Evolutionary conservation across 2,329 filamentous ascomycete species (phyloP).

Genomic region (Penicillium sp.): DNA sequence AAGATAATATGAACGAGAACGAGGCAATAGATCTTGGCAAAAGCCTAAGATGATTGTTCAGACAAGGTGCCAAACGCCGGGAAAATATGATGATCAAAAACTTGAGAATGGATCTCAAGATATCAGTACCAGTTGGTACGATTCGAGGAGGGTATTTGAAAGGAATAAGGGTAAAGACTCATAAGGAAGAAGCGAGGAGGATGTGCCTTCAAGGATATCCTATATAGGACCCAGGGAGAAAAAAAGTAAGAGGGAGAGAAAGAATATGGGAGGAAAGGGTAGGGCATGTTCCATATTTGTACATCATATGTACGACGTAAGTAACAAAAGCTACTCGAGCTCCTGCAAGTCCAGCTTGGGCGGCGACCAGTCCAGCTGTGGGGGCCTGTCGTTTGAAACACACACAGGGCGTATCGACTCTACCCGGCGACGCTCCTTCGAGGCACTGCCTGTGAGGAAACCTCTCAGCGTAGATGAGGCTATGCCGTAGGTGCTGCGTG

Average conservation of each 20-base stretch:
- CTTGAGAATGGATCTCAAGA: slow-evolving; percentile 2
- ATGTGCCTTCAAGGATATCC: not conserved
- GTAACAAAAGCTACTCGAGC: slow-evolving; percentile 19
- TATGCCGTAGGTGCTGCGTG: slow-evolving; percentile 35
- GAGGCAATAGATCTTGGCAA: not conserved
- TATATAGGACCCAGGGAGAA: not conserved
- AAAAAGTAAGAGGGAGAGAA: not conserved
- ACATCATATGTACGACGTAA: slow-evolving; percentile 7
- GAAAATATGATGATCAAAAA: not conserved
- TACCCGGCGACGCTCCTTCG: slow-evolving; percentile 30
- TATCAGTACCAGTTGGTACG: slow-evolving; percentile 13
- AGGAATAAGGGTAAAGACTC: not conserved
- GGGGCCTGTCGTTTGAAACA: slow-evolving; percentile 34
- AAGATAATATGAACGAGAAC: not conserved
- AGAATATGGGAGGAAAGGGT: not conserved
- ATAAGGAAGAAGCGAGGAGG: not conserved
- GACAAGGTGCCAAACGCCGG: slow-evolving; percentile 3
- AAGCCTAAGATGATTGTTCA: not conserved
- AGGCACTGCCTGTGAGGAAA: slow-evolving; percentile 32
- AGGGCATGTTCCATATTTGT: not conserved
- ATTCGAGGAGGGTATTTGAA: not conserved
- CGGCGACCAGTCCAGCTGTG: slow-evolving; percentile 39
- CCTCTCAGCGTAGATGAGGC: slow-evolving; percentile 39
- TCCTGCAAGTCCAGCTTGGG: slow-evolving; percentile 37
- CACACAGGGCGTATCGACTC: slow-evolving; percentile 33